A percentile compares a stretch with the other conserved stretches of the same genome.
These are phyloP conservation scores for Infundibulicybe gibba DNA, from an alignment of 768 basidiomycete genomes.

Conservation along the genomic window DNA sequence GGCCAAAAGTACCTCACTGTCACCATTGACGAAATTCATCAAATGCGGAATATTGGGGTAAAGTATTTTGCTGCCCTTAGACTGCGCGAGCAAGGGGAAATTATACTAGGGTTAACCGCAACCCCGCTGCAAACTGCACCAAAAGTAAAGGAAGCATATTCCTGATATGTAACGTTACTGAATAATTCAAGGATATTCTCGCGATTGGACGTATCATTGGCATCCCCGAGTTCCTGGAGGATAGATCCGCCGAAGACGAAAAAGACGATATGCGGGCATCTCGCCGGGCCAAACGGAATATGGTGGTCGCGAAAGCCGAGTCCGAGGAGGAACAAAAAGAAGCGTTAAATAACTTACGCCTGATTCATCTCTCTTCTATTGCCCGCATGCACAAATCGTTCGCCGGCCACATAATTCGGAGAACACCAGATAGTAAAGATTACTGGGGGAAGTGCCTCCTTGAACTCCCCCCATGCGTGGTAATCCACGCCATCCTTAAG, in stretches of 20 bases:
- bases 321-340: conserved; percentile 4
- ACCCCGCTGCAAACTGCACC: conserved; percentile 24
- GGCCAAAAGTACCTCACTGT: conserved; percentile 10
- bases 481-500: conserved; percentile 1
- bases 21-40: conserved; percentile 18
- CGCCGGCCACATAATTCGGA: conserved; percentile 6
- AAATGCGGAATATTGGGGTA: conserved; percentile 12
- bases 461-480: conserved; percentile 1
- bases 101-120: conserved; percentile 18
- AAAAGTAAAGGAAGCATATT: conserved; percentile 8
- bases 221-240: conserved; percentile 17
- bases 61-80: conserved; percentile 8
- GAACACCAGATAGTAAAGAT: conserved; percentile 4
- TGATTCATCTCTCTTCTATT: conserved; percentile 5
- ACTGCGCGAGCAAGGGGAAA: conserved; percentile 4
- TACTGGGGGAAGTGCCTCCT: conserved; percentile 1
- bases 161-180: background rate
- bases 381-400: background rate
- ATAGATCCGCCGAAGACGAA: conserved; percentile 13
- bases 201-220: conserved; percentile 23
- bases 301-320: conserved; percentile 6
- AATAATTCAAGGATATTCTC: conserved; percentile 16
- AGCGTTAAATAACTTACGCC: background rate
- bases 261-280: conserved; percentile 12
- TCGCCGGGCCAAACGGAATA: conserved; percentile 4